These are phyloP conservation scores for Lophiostoma macrostomum DNA, from an alignment of 495 filamentous ascomycete species.

Conservation along the genomic window DNA sequence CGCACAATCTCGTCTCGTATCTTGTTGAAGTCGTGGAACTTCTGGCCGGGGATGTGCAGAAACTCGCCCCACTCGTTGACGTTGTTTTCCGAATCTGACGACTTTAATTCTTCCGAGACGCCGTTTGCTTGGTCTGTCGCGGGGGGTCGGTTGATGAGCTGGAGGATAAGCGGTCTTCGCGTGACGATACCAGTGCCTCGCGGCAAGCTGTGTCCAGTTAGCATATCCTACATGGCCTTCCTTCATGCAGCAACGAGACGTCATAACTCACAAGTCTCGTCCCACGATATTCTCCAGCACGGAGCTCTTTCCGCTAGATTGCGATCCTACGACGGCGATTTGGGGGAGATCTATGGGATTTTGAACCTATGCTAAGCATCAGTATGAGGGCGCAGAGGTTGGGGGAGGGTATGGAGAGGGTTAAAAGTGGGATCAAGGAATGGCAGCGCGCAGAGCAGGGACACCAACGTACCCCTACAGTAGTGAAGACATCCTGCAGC, in stretches of 20 bases:
- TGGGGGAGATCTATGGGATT: conserved; percentile 99
- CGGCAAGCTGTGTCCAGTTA: conserved; percentile 64
- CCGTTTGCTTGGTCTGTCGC: conserved; percentile 67
- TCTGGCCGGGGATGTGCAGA: conserved; percentile 95
- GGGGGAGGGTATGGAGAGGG: no score
- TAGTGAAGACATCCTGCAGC: conserved; percentile 98
- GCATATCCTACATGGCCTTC: conserved; percentile 20
- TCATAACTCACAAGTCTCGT: conserved; percentile 92
- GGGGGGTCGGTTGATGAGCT: conserved; percentile 87
- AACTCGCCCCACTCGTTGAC: conserved; percentile 98
- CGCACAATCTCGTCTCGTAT: conserved; percentile 96
- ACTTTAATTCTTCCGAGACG: conserved; percentile 64
- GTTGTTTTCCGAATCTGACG: conserved; percentile 81
- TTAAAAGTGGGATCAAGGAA: no score
- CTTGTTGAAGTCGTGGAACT: conserved; percentile 99
- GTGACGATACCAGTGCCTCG: conserved; percentile 98
- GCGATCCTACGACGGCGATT: conserved; percentile 97
- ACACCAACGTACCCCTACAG: conserved; percentile 84
- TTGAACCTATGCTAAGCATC: conserved; percentile 59
- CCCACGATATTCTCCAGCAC: conserved; percentile 99
- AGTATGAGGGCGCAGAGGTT: conserved; percentile 10
- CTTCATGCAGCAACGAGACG: no score
- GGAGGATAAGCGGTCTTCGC: conserved; percentile 89
- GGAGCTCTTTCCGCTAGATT: conserved; percentile 99
- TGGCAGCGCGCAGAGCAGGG: no score